Percentiles rank a stretch among this genome's conserved stretches.
phyloP scores from a whole-genome alignment of 139 green algal genomes.

The Trebouxia sp. region DNA sequence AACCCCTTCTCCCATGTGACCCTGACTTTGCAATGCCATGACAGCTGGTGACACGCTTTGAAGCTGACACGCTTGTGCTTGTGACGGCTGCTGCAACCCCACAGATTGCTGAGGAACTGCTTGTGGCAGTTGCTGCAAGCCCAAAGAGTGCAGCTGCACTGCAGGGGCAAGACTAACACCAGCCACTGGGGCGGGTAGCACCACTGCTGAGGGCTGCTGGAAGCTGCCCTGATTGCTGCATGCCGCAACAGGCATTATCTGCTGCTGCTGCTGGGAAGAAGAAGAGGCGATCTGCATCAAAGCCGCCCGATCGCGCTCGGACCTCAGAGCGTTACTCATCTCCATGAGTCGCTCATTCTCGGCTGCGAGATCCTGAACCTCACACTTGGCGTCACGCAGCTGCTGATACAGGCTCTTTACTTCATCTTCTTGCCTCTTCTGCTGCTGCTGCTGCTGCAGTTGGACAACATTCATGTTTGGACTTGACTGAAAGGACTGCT shows the following conservation, averaged over 20 bases:
- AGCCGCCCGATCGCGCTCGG: constrained; percentile 36
- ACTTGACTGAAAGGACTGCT: neutral
- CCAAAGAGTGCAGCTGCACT: too few species aligned
- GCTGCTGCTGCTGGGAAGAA: neutral
- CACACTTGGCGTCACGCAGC: constrained; percentile 12
- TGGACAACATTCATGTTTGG: constrained; percentile 19
- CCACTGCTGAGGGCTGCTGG: neutral
- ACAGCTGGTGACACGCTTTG: too few species aligned
- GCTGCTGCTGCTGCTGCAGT: constrained; percentile 37
- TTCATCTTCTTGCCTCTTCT: neutral
- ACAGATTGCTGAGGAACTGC: neutral
- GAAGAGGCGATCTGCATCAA: neutral
- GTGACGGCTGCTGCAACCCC: too few species aligned
- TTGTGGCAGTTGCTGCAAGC: too few species aligned
- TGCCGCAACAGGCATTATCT: neutral
- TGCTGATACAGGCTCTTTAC: neutral
- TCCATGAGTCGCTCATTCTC: constrained; percentile 79
- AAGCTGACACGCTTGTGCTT: too few species aligned
- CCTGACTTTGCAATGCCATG: too few species aligned
- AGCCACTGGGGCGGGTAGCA: too few species aligned
- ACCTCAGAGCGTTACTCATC: constrained; percentile 63
- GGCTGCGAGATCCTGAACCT: constrained; percentile 31
- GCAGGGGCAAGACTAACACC: too few species aligned
- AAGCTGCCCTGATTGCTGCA: neutral
- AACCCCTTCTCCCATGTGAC: too few species aligned